phyloP scores from a whole-genome alignment of 2,329 filamentous ascomycete genomes.

The Talaromyces sp. region DNA sequence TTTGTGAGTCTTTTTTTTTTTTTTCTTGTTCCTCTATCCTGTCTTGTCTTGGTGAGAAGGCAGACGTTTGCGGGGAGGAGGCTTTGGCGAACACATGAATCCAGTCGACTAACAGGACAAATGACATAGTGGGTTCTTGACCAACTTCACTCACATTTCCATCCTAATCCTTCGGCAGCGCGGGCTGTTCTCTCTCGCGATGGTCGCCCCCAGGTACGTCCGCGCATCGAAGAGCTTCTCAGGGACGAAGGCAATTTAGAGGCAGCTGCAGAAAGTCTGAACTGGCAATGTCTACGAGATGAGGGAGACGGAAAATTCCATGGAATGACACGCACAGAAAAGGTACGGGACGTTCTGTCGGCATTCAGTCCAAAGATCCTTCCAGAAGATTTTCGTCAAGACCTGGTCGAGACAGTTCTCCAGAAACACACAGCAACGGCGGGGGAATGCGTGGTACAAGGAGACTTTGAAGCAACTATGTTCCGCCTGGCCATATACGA shows the following conservation, averaged over 20 bases:
- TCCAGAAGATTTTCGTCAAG: slow-evolving; percentile 46
- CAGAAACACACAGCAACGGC: slow-evolving; percentile 38
- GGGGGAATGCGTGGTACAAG: slow-evolving; percentile 49
- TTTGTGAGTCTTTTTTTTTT: slow-evolving; percentile 37
- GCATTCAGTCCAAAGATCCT: slow-evolving; percentile 45
- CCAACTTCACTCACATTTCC: slow-evolving; percentile 41
- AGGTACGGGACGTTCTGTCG: slow-evolving; percentile 49
- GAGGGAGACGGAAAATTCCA: slow-evolving; percentile 22
- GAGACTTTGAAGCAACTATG: slow-evolving; percentile 49
- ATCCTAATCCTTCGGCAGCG: slow-evolving; percentile 29
- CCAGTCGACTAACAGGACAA: neutral
- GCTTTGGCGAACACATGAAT: slow-evolving; percentile 8
- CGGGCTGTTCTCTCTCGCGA: slow-evolving; percentile 35
- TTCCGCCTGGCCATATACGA: slow-evolving; percentile 50
- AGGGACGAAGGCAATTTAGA: slow-evolving; percentile 31
- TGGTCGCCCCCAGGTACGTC: slow-evolving; percentile 34
- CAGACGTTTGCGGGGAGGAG: neutral
- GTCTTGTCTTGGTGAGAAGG: too few relatives aligned
- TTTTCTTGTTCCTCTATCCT: neutral
- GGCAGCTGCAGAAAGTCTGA: slow-evolving; percentile 33
- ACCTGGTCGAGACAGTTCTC: slow-evolving; percentile 40
- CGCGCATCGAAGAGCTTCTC: slow-evolving; percentile 37
- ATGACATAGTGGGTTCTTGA: slow-evolving; percentile 44
- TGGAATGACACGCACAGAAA: slow-evolving; percentile 42
- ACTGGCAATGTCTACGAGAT: slow-evolving; percentile 39